Evolutionary conservation across 371 early-diverging fungal species (phyloP), one percentile per base, ranked within the genome.

Genomic region (Sporodiniella umbellata): DNA sequence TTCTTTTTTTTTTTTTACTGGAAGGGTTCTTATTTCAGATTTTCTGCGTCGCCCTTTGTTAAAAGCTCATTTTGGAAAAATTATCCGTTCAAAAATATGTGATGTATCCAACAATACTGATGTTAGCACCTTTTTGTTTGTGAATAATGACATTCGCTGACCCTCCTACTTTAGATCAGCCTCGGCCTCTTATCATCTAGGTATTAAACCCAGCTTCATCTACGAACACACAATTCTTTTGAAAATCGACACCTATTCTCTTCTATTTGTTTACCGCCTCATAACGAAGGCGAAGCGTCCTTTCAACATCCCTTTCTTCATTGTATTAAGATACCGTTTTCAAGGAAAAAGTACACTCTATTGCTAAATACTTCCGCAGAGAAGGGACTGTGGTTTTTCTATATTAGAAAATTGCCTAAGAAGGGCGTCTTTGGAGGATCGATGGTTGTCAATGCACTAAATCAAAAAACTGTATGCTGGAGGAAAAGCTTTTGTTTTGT

Each of bases 301-400:
- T 50, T 50, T 50, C 51, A 31, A 42, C n/a, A 22, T 50, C 42
- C 42, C 51, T 50, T 14, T 50, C 51, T 4, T 40, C 42, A 19
- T 50, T 50, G 51, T 50, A 50, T 50, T 50, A 42, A n/a, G 42
- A 50, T 2, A 23, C 42, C 42, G 40, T 40, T 42, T 50, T 50
- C 51, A 28, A 42, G 1, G 42, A 50, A 21, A 50, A 50, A 30
- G n/a, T n/a, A n/a, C n/a, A n/a, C n/a, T n/a, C n/a, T n/a, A n/a
- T n/a, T n/a, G n/a, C n/a, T n/a, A n/a, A n/a, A n/a, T n/a, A n/a
- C n/a, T n/a, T n/a, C n/a, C n/a, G n/a, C n/a, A n/a, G n/a, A n/a
- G n/a, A n/a, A n/a, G n/a, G n/a, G n/a, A n/a, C n/a, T n/a, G n/a
- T n/a, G n/a, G n/a, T n/a, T n/a, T n/a, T n/a, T n/a, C n/a, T n/a